phyloP scores from a whole-genome alignment of 306 rosid species.

The Dryas alaskensis region DNA sequence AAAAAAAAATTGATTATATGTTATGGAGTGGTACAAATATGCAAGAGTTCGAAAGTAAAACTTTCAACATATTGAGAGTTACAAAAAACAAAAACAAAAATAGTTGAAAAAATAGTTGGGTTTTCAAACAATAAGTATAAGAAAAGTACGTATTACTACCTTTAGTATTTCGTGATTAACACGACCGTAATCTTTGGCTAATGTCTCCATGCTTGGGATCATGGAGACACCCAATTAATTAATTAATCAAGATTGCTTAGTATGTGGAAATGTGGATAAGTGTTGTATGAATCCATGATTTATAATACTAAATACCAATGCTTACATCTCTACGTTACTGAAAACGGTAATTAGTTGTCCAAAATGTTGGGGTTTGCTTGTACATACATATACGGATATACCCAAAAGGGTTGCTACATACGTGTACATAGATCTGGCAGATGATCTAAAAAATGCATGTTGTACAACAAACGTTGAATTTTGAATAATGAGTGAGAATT shows the following conservation, averaged over 20 bases:
- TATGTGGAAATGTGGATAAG: neutral
- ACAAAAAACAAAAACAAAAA: too few species aligned
- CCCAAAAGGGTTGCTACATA: conserved; percentile 22
- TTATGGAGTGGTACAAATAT: neutral
- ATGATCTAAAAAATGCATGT: conserved; percentile 22
- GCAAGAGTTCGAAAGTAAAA: neutral
- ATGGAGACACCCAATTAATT: conserved; percentile 23
- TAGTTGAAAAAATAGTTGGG: too few species aligned
- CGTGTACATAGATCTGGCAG: conserved; percentile 42
- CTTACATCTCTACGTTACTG: neutral
- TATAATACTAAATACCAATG: neutral
- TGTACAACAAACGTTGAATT: conserved; percentile 60
- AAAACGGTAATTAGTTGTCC: conserved; percentile 24
- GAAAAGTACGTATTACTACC: neutral
- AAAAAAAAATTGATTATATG: too few species aligned
- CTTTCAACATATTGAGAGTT: too few species aligned
- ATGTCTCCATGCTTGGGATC: conserved; percentile 34
- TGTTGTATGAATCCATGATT: neutral
- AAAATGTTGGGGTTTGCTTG: conserved; percentile 21
- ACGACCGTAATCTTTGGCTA: conserved; percentile 11
- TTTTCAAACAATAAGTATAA: neutral
- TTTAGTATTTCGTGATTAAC: neutral
- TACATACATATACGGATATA: conserved; percentile 5
- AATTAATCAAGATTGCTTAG: conserved; percentile 6
- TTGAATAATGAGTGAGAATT: conserved; percentile 13